Base-by-base conservation (phyloP, 1,284 basidiomycete species). In the Clitocybe nebularis region DNA sequence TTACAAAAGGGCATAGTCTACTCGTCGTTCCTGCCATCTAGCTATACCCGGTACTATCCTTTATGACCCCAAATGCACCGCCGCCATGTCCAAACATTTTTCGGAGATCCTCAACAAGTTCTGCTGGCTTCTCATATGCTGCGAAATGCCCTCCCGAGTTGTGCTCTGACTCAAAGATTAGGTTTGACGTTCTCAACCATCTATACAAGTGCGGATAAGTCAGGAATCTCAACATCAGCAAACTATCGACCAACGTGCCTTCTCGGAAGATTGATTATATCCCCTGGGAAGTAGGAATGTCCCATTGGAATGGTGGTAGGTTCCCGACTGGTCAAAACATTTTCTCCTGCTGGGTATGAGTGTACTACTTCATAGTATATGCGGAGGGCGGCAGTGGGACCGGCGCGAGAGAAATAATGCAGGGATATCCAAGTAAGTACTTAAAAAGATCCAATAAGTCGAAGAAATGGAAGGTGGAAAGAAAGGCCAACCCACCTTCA, bases 381-480 rank as follows among this genome's bases (percentile, higher is more conserved):
- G 3, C 77, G 63, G n/a, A 72, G 1, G 0, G 76, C 74, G 0
- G 77, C 75, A 0, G 72, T 64, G 0, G 78, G 78, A 1, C 79
- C 77, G 0, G 69, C 65, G 8, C 69, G 64, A 1, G 78, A 80
- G 56, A 81, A 80, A 66, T 70, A 75, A 50, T 76, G 78, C 16
- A 80, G 63, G 0, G 77, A 79, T 8, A 81, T 54, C 79, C 77
- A 81, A 1, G 70, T 77, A 19, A 81, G 52, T 2, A 78, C 79
- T 80, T 32, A 5, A 3, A 5, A 9, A 32, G 29, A 22, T 4
- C 17, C 7, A 19, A 16, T 9, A 14, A 14, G 9, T 13, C 6
- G n/a, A 20, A n/a, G 20, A 5, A 25, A 16, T 8, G 11, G 13
- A 17, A 32, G 8, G 29, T 16, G 13, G 8, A 5, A 32, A 13